Evolutionary conservation across 768 basidiomycete species (phyloP), one percentile per base, ranked within the genome.

Genomic region (Suillus alpinus): DNA sequence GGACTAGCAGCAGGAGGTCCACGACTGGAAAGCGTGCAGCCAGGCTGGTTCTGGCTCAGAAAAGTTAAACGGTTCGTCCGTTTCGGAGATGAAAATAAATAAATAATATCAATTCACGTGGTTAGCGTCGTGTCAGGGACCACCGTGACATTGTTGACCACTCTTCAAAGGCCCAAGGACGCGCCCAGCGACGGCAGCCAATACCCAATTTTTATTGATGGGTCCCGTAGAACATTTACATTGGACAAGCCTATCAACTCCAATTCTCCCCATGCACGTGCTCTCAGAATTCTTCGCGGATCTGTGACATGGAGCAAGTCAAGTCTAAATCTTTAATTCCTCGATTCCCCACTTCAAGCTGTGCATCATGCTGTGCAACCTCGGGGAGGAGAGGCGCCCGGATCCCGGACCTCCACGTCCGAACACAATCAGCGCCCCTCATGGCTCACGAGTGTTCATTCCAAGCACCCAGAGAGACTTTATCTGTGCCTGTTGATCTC

Each of bases 21-120:
- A 44, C 43, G 3, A 29, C 44, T 26, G 13, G 23, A 26, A 47
- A 26, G 13, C 46, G 26, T 29, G 26, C 23, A 23, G 13, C 44
- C 44, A 23, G 20, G 10, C 3, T 6, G 16, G 7, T 36, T 36
- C 34, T 12, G 36, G 12, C 26, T 26, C 26, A 39, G 37, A 18
- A 40, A 40, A 40, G 2, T 16, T 10, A 1, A 47, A 49, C 4
- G 9, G 5, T 29, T 49, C 47, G 16, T 49, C 47, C 47, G 47
- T 49, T 49, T 49, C 47, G 47, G 47, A 49, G 5, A 31, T 49
- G 47, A 49, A 49, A 49, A 49, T 49, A 49, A 49, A 18, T 49
- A 49, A 49, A 49, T 49, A 49, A 49, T 16, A 8, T 1, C 20
- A 6, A 8, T 44, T 1, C 46, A 26, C 23, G 44, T 46, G 13